Percentiles rank a stretch among this genome's conserved stretches.
Evolutionary conservation across 495 filamentous ascomycete genomes (phyloP).

Genomic region (Aspergillus incahuasiensis): DNA sequence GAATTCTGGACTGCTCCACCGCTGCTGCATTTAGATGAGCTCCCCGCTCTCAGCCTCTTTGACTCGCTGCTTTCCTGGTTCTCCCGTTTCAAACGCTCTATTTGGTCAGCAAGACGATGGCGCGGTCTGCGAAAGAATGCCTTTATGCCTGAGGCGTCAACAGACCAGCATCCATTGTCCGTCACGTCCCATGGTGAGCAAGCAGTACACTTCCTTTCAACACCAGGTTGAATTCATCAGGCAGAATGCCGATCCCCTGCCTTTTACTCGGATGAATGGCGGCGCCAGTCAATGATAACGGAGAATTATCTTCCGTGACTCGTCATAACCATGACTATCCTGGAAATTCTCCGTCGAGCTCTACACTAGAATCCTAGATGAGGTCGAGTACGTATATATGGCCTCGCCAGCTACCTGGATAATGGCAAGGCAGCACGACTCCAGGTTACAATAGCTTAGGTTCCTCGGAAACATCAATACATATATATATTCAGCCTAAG

Average conservation of each 20-base stretch:
- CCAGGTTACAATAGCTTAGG: not conserved
- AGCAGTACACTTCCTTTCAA: too few relatives aligned
- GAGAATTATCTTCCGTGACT: constrained; percentile 20
- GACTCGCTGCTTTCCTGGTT: not conserved
- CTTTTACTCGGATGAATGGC: not conserved
- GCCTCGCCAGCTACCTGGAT: not conserved
- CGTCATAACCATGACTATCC: not conserved
- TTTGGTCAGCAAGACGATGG: not conserved
- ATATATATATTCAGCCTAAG: not conserved
- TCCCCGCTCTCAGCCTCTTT: not conserved
- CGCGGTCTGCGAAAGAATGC: not conserved
- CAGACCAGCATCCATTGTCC: not conserved
- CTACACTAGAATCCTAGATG: not conserved
- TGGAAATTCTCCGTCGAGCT: constrained; percentile 11
- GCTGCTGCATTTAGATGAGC: not conserved
- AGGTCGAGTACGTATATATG: constrained; percentile 3
- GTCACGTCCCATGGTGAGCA: too few relatives aligned
- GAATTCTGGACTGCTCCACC: constrained; percentile 2
- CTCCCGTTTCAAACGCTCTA: not conserved
- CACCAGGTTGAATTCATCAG: not conserved
- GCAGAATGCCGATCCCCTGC: not conserved
- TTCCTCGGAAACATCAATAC: not conserved
- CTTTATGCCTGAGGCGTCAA: not conserved
- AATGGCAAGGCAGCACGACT: not conserved
- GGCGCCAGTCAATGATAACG: not conserved